Base-by-base conservation (phyloP, 1,139 yeast species). In the Geotrichum siamense region DNA sequence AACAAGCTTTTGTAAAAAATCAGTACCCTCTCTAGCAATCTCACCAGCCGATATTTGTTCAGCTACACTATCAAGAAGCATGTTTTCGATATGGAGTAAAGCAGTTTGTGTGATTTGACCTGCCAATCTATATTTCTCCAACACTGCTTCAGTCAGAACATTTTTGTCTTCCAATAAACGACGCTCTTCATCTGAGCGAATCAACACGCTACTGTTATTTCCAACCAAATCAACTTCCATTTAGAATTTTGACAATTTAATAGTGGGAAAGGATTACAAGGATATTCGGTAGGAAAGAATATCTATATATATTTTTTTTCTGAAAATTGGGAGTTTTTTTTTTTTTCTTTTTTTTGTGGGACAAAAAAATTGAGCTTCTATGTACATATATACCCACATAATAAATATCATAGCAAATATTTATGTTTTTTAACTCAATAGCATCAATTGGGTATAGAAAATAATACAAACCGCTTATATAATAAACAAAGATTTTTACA, bases 81-180 rank as follows among this genome's bases (percentile, higher is more conserved):
- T 72, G 45, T 75, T 71, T 34, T 76, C 70, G 45, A 84, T 68
- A 60, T 82, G 82, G 49, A 74, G 69, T 54, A 89, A 69, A 43
- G 87, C 84, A 16, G 95, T 82, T 65, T 87, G 96, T n/a, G 93
- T 71, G 55, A 89, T 79, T 64, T 84, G 89, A 36, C 96, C 97
- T 6, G 96, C 96, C 42, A 79, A 72, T 62, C 94, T 75, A 67
- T 89, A 87, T 65, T 87, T 89, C 55, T 81, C 89, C 39, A 85
- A 61, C 15, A 82, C 79, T 13, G 72, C 53, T 30, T 73, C 80
- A 53, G 70, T 71, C 51, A 86, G 71, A 43, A 77, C 72, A 62
- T 86, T 86, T 63, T 78, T 84, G 55, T 81, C 81, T 56, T 78
- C 80, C 55, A 86, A 72, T 53, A 86, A 74, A 55, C 80, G 68